Conservation (phyloP, 768 basidiomycete species). For the Cubamyces lactineus region DNA sequence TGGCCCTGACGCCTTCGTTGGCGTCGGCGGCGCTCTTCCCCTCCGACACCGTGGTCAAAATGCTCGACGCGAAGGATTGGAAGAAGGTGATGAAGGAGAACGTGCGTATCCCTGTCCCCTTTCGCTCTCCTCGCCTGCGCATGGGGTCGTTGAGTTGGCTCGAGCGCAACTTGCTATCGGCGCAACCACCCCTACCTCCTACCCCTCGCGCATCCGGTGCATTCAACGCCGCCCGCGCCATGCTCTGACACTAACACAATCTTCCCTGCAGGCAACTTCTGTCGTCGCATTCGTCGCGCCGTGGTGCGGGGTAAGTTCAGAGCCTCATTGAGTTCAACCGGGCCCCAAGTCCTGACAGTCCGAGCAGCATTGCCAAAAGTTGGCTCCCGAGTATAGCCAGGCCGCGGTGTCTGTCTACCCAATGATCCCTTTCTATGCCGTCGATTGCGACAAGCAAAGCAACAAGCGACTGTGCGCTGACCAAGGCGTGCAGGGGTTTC, state of each 20-base stretch:
- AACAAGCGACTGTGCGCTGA: constrained; percentile 86
- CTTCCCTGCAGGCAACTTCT: constrained; percentile 18
- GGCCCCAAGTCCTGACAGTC: background rate
- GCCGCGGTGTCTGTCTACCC: constrained; percentile 81
- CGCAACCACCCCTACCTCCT: too few species aligned
- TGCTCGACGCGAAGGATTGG: constrained; percentile 71
- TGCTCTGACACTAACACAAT: background rate
- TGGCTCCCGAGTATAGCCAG: constrained; percentile 85
- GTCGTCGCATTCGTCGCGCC: constrained; percentile 94
- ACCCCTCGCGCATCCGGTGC: background rate
- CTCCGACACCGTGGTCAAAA: constrained; percentile 58
- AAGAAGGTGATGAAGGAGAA: constrained; percentile 73
- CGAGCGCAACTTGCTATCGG: too few species aligned
- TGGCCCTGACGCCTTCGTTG: constrained; percentile 48
- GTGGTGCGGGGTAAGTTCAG: constrained; percentile 79
- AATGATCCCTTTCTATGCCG: constrained; percentile 84
- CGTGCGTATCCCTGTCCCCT: constrained; percentile 46
- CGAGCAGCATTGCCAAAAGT: constrained; percentile 75
- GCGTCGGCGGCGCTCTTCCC: constrained; percentile 55
- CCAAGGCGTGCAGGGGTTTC: constrained; percentile 89
- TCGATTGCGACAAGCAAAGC: constrained; percentile 86
- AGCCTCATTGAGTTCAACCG: background rate
- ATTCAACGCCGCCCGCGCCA: background rate
- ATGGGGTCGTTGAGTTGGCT: too few species aligned
- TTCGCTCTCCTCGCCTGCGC: background rate